Evolutionary conservation across 2,329 filamentous ascomycete genomes (phyloP).

Genomic region (Ophiognomonia clavigignenti-juglandacearum): DNA sequence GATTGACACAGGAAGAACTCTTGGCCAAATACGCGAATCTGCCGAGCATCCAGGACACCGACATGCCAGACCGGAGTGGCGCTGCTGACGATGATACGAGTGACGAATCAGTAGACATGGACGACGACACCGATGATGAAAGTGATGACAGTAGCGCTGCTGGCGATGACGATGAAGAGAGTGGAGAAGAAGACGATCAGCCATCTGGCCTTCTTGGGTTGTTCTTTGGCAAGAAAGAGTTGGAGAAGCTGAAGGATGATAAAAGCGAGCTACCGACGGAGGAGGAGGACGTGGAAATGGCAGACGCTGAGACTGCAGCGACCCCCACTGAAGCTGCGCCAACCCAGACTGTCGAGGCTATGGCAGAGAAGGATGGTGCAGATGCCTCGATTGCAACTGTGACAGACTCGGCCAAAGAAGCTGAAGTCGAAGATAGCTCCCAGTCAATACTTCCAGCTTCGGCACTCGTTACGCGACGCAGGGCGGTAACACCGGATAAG

Average conservation of each 20-base stretch:
- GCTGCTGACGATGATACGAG: constrained; percentile 45
- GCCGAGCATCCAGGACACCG: constrained; percentile 35
- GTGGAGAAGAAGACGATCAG: constrained; percentile 35
- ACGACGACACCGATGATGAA: constrained; percentile 55
- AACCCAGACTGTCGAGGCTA: background rate
- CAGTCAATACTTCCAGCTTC: background rate
- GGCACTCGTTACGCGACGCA: background rate
- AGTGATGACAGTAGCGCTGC: constrained; percentile 36
- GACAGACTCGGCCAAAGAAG: constrained; percentile 11
- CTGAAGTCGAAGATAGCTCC: background rate
- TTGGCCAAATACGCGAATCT: constrained; percentile 64
- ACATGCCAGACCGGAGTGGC: constrained; percentile 20
- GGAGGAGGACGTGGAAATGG: constrained; percentile 14
- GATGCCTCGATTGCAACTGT: background rate
- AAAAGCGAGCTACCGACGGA: constrained; percentile 23
- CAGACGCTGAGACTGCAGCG: constrained; percentile 15
- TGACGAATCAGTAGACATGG: constrained; percentile 65
- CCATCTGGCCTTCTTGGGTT: constrained; percentile 48
- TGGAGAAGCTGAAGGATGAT: constrained; percentile 46
- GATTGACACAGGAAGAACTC: constrained; percentile 64
- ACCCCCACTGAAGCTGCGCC: background rate
- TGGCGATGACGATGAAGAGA: constrained; percentile 36
- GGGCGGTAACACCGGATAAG: constrained; percentile 20
- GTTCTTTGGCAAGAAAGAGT: constrained; percentile 54
- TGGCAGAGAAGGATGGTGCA: background rate